A percentile compares a stretch with the other conserved stretches of the same genome.
Conservation (phyloP, 139 green algal genomes). For the Chlorella sp. region DNA sequence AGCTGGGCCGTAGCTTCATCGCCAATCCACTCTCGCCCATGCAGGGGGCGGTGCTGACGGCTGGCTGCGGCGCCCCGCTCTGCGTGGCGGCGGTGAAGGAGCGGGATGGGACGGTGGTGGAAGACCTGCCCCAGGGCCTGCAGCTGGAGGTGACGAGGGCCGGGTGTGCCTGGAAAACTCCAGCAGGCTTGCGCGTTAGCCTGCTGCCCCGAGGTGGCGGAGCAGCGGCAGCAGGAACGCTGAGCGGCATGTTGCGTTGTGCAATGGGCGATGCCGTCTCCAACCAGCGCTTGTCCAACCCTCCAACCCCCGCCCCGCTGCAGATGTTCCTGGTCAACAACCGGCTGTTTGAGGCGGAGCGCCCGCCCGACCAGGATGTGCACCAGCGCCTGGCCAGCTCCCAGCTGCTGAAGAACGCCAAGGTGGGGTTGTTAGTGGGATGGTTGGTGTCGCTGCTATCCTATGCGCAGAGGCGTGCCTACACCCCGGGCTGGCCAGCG, state of each 20-base stretch:
- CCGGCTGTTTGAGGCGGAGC: constrained; percentile 3
- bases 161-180: background rate
- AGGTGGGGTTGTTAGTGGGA: background rate
- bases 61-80: constrained; percentile 1
- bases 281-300: too few relatives aligned
- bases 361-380: background rate
- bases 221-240: too few relatives aligned
- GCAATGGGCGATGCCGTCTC: too few relatives aligned
- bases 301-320: too few relatives aligned
- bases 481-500: too few relatives aligned
- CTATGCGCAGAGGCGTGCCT: too few relatives aligned
- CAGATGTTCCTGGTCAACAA: constrained; percentile 12
- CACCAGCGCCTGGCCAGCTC: background rate
- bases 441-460: too few relatives aligned
- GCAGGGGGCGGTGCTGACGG: background rate
- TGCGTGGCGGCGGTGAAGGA: background rate
- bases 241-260: too few relatives aligned
- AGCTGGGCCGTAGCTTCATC: too few relatives aligned
- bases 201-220: too few relatives aligned
- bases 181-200: too few relatives aligned
- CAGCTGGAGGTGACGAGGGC: constrained; percentile 4
- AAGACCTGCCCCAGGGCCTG: background rate
- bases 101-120: background rate
- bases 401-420: constrained; percentile 5
- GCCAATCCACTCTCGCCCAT: background rate